phyloP scores from a whole-genome alignment of 2,329 filamentous ascomycete species.

The Fusarium avenaceum region DNA sequence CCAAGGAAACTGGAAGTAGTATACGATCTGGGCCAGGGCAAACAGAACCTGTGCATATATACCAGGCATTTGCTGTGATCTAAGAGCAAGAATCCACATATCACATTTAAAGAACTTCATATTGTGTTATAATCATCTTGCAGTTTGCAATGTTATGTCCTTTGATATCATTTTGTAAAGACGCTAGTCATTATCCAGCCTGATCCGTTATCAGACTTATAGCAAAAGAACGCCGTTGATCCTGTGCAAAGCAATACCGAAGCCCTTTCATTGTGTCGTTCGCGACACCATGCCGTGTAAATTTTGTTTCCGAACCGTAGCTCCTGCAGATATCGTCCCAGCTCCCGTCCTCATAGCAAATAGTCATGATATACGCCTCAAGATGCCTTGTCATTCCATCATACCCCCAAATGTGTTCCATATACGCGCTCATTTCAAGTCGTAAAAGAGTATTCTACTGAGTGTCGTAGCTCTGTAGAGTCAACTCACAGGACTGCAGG shows the following conservation, averaged over 20 bases:
- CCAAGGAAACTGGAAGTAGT: background rate
- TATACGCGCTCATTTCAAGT: conserved; percentile 37
- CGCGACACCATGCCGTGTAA: conserved; percentile 18
- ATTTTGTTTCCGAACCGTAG: conserved; percentile 20
- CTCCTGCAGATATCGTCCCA: conserved; percentile 17
- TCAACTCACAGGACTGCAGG: background rate
- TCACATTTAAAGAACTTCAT: background rate
- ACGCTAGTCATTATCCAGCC: conserved; percentile 36
- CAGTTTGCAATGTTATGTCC: conserved; percentile 10
- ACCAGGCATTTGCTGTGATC: background rate
- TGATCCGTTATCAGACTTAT: conserved; percentile 32
- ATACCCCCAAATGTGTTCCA: conserved; percentile 25
- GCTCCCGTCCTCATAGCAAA: conserved; percentile 16
- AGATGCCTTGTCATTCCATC: conserved; percentile 34
- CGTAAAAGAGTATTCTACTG: conserved; percentile 26
- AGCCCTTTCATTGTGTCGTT: conserved; percentile 10
- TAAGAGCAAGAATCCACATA: background rate
- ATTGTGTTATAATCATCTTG: background rate
- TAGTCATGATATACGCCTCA: conserved; percentile 28
- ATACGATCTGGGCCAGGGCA: background rate
- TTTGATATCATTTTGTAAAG: conserved; percentile 31
- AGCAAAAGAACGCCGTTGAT: conserved; percentile 41
- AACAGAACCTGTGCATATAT: background rate
- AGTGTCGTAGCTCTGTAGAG: conserved; percentile 1
- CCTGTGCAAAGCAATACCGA: conserved; percentile 35